phyloP scores from a whole-genome alignment of 352 stramenopile species.

The Pythium utonaiense region DNA sequence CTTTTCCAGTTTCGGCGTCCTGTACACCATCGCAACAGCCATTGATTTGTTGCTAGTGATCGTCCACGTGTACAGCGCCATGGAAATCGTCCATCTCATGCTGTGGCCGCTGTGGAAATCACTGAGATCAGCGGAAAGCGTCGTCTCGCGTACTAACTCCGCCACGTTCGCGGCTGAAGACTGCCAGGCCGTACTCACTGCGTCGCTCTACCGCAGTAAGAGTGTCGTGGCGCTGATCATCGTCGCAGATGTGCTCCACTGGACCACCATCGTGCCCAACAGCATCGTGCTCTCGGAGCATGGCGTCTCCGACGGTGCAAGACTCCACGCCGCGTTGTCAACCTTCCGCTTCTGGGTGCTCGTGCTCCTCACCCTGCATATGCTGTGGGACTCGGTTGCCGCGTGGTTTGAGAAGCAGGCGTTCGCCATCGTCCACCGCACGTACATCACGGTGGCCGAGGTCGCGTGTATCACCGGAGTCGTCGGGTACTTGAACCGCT shows the following conservation, averaged over 20 bases:
- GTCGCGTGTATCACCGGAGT: slow-evolving; percentile 14
- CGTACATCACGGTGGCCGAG: slow-evolving; percentile 24
- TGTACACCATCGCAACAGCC: slow-evolving; percentile 21
- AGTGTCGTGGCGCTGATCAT: slow-evolving; percentile 22
- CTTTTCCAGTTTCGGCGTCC: slow-evolving; percentile 25
- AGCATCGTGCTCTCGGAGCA: slow-evolving; percentile 7
- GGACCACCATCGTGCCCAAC: slow-evolving; percentile 19
- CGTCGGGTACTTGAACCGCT: slow-evolving; percentile 8
- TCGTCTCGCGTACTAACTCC: slow-evolving; percentile 9
- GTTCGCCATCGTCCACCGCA: slow-evolving; percentile 17
- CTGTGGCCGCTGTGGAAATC: slow-evolving; percentile 20
- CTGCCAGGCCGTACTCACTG: slow-evolving; percentile 21
- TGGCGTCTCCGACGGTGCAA: neutral
- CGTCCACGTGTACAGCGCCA: slow-evolving; percentile 18
- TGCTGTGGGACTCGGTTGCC: slow-evolving; percentile 22
- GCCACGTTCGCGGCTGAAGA: slow-evolving; percentile 16
- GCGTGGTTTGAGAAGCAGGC: slow-evolving; percentile 16
- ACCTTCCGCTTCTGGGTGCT: slow-evolving; percentile 31
- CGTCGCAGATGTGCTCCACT: slow-evolving; percentile 18
- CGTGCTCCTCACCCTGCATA: slow-evolving; percentile 21
- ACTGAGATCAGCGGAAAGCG: slow-evolving; percentile 1
- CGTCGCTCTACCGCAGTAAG: slow-evolving; percentile 27
- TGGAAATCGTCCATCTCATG: slow-evolving; percentile 22
- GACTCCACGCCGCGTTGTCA: slow-evolving; percentile 21
- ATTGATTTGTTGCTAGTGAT: slow-evolving; percentile 22